Conservation (phyloP, 1,284 basidiomycete species). For the Crocinoboletus sp. region DNA sequence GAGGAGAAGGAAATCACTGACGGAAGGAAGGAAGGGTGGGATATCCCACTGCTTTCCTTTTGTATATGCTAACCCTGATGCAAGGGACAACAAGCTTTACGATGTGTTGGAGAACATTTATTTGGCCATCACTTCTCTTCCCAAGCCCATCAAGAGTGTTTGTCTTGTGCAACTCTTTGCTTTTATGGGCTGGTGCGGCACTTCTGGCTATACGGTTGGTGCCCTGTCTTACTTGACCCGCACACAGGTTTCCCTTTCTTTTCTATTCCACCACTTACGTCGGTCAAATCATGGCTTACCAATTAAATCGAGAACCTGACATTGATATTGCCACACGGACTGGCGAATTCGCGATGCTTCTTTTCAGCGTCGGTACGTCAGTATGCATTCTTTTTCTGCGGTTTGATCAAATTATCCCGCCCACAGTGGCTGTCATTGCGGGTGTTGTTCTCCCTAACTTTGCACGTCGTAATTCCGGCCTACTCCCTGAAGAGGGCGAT, state of each 20-base stretch:
- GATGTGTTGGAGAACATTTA: constrained; percentile 77
- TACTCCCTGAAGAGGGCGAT: constrained; percentile 67
- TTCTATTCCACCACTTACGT: constrained; percentile 95
- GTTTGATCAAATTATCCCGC: constrained; percentile 7
- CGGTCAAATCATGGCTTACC: constrained; percentile 85
- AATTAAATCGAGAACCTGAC: constrained; percentile 68
- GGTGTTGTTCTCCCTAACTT: constrained; percentile 83
- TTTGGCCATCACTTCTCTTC: constrained; percentile 68
- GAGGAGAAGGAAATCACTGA: constrained; percentile 65
- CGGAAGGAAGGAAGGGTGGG: constrained; percentile 41
- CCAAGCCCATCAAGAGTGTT: constrained; percentile 79
- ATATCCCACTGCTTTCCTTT: not conserved
- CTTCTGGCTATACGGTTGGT: not conserved
- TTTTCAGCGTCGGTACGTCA: constrained; percentile 79
- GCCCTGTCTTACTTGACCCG: not conserved
- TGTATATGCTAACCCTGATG: constrained; percentile 7
- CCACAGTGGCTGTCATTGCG: constrained; percentile 77
- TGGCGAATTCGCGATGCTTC: constrained; percentile 86
- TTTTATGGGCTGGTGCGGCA: constrained; percentile 83
- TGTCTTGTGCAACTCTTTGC: constrained; percentile 91
- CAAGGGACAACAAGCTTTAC: constrained; percentile 41
- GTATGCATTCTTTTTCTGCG: not conserved
- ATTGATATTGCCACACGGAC: constrained; percentile 78
- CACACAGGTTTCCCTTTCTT: constrained; percentile 84
- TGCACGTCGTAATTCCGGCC: constrained; percentile 69